Conservation (phyloP, 1,284 basidiomycete genomes). For the Cryptococcus jaspeensis region DNA sequence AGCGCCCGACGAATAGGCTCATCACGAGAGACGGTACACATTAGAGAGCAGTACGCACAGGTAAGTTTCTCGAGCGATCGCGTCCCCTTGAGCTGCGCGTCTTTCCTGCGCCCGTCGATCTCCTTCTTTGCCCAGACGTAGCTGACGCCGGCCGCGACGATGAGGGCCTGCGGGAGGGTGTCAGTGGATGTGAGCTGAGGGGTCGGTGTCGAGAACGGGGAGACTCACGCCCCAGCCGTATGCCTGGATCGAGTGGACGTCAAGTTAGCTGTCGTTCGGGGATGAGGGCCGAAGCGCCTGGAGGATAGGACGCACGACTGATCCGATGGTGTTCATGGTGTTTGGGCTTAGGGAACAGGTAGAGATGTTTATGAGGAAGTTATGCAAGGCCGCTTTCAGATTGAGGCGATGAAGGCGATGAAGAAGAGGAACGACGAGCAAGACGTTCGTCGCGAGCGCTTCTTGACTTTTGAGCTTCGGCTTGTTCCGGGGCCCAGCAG, state of each 20-base stretch:
- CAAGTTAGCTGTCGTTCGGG: neutral
- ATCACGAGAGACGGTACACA: neutral
- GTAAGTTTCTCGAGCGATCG: conserved; percentile 17
- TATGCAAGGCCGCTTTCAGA: too few relatives aligned
- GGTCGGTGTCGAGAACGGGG: neutral
- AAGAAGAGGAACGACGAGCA: neutral
- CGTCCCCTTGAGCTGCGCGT: conserved; percentile 14
- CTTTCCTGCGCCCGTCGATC: conserved; percentile 50
- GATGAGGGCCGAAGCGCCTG: neutral
- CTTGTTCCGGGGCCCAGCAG: too few relatives aligned
- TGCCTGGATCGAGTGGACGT: conserved; percentile 11
- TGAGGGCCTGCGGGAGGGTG: conserved; percentile 38
- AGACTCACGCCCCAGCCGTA: conserved; percentile 36
- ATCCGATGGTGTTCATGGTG: conserved; percentile 32
- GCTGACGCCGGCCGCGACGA: conserved; percentile 55
- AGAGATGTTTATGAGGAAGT: neutral
- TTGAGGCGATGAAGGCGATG: neutral
- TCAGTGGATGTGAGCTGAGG: conserved; percentile 6
- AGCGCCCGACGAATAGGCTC: neutral
- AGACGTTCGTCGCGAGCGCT: too few relatives aligned
- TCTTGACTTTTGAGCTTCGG: too few relatives aligned
- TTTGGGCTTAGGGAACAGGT: neutral
- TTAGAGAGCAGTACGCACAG: conserved; percentile 8
- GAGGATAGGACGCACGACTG: conserved; percentile 22
- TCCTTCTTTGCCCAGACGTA: conserved; percentile 56